Evolutionary conservation across 805 yeast species (phyloP).

Genomic region (Pichia californica): DNA sequence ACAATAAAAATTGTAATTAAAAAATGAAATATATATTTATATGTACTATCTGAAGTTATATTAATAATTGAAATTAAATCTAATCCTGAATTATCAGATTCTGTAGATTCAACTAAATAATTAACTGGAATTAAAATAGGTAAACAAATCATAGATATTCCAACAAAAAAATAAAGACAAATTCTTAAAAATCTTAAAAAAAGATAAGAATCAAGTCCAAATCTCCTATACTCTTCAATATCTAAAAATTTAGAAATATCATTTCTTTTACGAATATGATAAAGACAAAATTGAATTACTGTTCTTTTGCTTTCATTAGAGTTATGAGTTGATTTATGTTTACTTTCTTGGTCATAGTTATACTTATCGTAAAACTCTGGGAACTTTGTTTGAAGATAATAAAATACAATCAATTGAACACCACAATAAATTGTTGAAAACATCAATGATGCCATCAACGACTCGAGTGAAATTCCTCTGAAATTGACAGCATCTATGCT

Average conservation of each 20-base stretch:
- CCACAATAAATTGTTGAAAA: conserved; percentile 49
- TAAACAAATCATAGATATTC: conserved; percentile 47
- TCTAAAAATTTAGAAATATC: conserved; percentile 17
- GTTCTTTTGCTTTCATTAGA: background rate
- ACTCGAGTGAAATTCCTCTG: conserved; percentile 47
- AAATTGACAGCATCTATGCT: conserved; percentile 4
- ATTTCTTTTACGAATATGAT: conserved; percentile 14
- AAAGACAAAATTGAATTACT: background rate
- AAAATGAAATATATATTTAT: conserved; percentile 56
- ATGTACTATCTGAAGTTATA: conserved; percentile 46
- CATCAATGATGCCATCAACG: conserved; percentile 49
- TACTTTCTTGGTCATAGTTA: conserved; percentile 19
- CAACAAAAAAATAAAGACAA: conserved; percentile 43
- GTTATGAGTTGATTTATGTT: conserved; percentile 24
- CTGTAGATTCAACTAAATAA: conserved; percentile 21
- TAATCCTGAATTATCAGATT: conserved; percentile 35
- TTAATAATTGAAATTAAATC: conserved; percentile 70
- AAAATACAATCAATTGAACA: conserved; percentile 42
- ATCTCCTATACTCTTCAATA: conserved; percentile 37
- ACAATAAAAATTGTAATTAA: conserved; percentile 50
- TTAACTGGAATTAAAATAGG: conserved; percentile 64
- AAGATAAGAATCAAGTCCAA: conserved; percentile 73
- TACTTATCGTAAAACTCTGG: conserved; percentile 51
- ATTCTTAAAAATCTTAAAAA: conserved; percentile 56
- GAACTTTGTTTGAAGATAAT: conserved; percentile 31